phyloP scores from a whole-genome alignment of 371 early-diverging fungal species.

The Rhizopus stolonifer region DNA sequence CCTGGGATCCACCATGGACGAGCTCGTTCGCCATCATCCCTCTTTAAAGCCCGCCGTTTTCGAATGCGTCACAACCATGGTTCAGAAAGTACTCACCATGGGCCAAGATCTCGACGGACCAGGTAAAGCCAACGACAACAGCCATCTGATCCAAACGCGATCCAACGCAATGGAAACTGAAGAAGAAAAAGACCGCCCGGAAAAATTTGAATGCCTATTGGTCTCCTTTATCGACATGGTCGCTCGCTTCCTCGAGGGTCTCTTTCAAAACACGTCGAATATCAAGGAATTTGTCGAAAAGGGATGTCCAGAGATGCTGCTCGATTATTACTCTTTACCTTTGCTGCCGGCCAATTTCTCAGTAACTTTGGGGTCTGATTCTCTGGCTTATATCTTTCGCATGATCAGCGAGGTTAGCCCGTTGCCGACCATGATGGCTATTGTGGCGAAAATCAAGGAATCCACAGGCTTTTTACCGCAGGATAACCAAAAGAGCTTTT shows the following conservation, averaged over 20 bases:
- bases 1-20: constrained; percentile 89
- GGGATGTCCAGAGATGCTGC: constrained; percentile 65
- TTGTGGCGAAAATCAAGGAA: constrained; percentile 54
- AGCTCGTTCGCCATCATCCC: constrained; percentile 95
- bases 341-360: constrained; percentile 78
- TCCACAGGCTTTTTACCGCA: constrained; percentile 39
- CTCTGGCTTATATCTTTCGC: constrained; percentile 73
- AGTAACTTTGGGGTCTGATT: constrained; percentile 62
- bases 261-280: constrained; percentile 78
- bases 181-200: constrained; percentile 35
- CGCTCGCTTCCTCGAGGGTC: constrained; percentile 78
- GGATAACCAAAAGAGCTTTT: constrained; percentile 30
- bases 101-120: constrained; percentile 34
- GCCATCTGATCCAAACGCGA: constrained; percentile 33
- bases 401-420: constrained; percentile 69
- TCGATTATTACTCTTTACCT: constrained; percentile 67
- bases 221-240: constrained; percentile 44
- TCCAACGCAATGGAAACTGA: background rate
- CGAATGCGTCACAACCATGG: constrained; percentile 64
- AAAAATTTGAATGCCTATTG: constrained; percentile 51
- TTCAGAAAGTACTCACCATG: constrained; percentile 55
- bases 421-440: constrained; percentile 43
- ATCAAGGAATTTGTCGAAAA: constrained; percentile 72
- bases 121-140: constrained; percentile 48
- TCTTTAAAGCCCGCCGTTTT: constrained; percentile 70